Evolutionary conservation across 2,329 filamentous ascomycete genomes (phyloP).

Genomic region (Waltergamsia citrina): DNA sequence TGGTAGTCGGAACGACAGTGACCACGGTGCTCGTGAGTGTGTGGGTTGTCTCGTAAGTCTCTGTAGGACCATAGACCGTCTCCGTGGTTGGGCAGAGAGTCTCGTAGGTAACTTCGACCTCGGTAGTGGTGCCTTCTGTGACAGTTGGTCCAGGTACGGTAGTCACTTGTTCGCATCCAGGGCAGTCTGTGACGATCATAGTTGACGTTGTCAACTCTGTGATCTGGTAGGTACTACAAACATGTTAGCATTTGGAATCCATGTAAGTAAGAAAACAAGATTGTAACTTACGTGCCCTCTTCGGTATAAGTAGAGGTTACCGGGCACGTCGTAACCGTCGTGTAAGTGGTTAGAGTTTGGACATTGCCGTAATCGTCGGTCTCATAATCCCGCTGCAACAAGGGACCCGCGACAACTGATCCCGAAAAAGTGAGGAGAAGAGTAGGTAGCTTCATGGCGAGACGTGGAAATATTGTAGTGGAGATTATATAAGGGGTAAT

Average conservation of each 20-base stretch:
- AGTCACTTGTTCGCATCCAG: constrained; percentile 23
- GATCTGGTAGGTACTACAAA: constrained; percentile 29
- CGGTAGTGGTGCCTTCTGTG: constrained; percentile 17
- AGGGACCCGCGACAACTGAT: too few species aligned
- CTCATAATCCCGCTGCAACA: not conserved
- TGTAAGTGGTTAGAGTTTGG: constrained; percentile 19
- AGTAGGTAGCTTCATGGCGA: too few species aligned
- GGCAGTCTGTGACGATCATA: constrained; percentile 28
- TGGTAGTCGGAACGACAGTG: constrained; percentile 19
- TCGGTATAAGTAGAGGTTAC: constrained; percentile 30
- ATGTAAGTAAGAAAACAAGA: not conserved
- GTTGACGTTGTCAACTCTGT: constrained; percentile 34
- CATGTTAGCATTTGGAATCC: too few species aligned
- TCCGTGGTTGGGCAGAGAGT: constrained; percentile 16
- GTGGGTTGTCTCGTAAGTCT: constrained; percentile 16
- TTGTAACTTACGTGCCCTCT: constrained; percentile 26
- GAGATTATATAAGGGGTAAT: too few species aligned
- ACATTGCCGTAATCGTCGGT: not conserved
- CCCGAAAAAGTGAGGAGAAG: too few species aligned
- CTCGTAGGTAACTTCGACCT: constrained; percentile 12
- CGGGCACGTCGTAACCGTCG: constrained; percentile 34
- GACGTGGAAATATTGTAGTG: too few species aligned
- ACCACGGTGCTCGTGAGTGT: constrained; percentile 17
- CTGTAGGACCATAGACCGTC: constrained; percentile 23
- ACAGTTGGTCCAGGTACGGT: constrained; percentile 25